Percentiles rank a stretch among this genome's conserved stretches.
These are phyloP conservation scores for Populus hybrid DNA, from an alignment of 441 rosid species.

Conservation along the genomic window DNA sequence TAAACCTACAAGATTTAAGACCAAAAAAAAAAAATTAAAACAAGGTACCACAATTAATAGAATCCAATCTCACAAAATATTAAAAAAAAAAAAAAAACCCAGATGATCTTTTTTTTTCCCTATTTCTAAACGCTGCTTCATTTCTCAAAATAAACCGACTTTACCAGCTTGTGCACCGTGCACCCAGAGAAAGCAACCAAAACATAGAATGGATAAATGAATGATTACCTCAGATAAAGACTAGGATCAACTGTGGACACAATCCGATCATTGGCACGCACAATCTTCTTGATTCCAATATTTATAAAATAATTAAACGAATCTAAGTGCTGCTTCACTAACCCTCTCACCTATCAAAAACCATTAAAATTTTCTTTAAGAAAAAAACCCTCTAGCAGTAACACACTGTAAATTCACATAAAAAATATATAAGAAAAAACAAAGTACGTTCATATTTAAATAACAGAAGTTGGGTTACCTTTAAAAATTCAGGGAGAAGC, in stretches of 20 bases:
- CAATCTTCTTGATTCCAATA: conserved; percentile 81
- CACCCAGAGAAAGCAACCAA: neutral
- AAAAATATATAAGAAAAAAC: no score
- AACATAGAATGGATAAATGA: neutral
- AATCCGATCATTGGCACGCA: conserved; percentile 66
- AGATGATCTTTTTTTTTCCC: neutral
- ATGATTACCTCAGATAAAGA: conserved; percentile 54
- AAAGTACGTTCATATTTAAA: neutral
- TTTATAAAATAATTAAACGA: conserved; percentile 82
- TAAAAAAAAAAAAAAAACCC: neutral
- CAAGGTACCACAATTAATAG: neutral
- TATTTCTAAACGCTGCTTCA: neutral
- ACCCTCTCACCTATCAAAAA: conserved; percentile 64
- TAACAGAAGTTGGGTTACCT: conserved; percentile 42
- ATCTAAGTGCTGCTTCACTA: conserved; percentile 93
- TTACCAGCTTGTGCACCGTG: neutral
- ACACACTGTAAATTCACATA: neutral
- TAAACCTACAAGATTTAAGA: conserved; percentile 48
- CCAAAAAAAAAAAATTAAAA: neutral
- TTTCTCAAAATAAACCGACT: neutral
- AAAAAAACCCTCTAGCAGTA: neutral
- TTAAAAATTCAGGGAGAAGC: conserved; percentile 84
- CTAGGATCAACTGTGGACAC: conserved; percentile 46
- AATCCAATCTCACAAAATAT: neutral
- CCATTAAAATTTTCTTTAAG: neutral